Base-by-base conservation (phyloP, 1,284 basidiomycete genomes). In the Ganoderma meredithae region DNA sequence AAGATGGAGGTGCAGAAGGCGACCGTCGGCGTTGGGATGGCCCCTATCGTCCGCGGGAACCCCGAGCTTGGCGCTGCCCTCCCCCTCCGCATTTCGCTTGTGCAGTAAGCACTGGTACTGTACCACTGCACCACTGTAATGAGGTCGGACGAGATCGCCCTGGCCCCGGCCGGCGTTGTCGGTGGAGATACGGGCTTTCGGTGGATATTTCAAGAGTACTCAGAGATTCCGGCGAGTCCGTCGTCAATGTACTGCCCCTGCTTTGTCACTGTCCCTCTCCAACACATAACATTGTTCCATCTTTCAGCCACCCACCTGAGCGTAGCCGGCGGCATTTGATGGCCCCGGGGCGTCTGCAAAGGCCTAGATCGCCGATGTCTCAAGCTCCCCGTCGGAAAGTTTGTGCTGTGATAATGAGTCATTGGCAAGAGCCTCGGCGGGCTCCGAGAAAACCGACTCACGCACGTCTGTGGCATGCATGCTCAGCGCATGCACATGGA, bases 1-100 rank as follows among this genome's bases (percentile, higher is more conserved):
- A 74, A 81, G 2, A 73, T 76, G 63, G 79, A 68, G 61, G 76
- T 86, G 44, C 72, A 79, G 49, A 80, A 82, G 10, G 82, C 83
- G 67, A 73, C 81, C 3, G 80, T 79, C 13, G 60, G 81, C 7
- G 74, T 83, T 10, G 83, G 84, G 81, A 65, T 67, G 65, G 68
- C 78, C 15, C 85, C 85, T 2, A 82, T 81, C 19, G 74, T 88
- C 31, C 82, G 83, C 63, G 86, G 85, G 1, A 78, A 85, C 72
- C 69, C 77, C 13, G 80, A 83, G 62, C 81, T 81, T 52, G 84
- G 83, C 3, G 27, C 52, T 33, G 52, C 27, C 4, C 49, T 71
- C 53, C 71, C 65, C 22, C 63, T 72, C 15, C 63, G 65, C 4
- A 58, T 72, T 15, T 64, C 67, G 4, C 53, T 69, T 15, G 65